Evolutionary conservation across 495 filamentous ascomycete species (phyloP), one percentile per base, ranked within the genome.

Genomic region (Cercophora sp.): DNA sequence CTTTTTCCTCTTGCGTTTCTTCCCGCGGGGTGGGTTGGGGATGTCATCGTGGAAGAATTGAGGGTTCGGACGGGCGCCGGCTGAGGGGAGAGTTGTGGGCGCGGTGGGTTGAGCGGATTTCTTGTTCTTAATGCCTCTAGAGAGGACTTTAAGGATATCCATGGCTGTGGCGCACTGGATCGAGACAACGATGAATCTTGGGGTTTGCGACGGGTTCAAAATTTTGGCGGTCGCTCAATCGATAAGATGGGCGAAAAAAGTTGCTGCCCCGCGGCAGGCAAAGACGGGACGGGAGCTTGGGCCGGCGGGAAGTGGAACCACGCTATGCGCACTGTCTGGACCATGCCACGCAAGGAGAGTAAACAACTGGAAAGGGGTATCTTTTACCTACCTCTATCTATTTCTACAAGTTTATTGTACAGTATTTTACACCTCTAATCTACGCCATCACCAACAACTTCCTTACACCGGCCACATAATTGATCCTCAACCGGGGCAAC

Each of bases 381-480:
- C n/a, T n/a, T n/a, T n/a, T n/a, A n/a, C n/a, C n/a, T n/a, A n/a
- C n/a, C n/a, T n/a, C n/a, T n/a, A n/a, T 15, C n/a, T 9, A 43
- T 25, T 19, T 11, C 24, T n/a, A 3, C 8, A 26, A 29, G n/a
- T 48, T 32, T 39, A 9, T n/a, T n/a, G n/a, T 24, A 37, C 32
- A 27, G 11, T 18, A 9, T 20, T 18, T 16, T n/a, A n/a, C n/a
- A n/a, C n/a, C n/a, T n/a, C 41, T 56, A 57, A 26, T 52, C 23
- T 18, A 58, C 55, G 40, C 31, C 48, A 26, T 56, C 52, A 5
- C 40, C 54, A 13, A 90, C 77, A 8, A 88, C 85, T 1, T 82
- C 76, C 51, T 85, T 80, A 67, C 92, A 96, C 59, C 90, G 76
- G 45, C 68, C 68, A 68, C 92, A 96, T 40, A 94, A 70, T 51